Base-by-base conservation (phyloP, 345 rosid genomes). In the Cardamine occulta region DNA sequence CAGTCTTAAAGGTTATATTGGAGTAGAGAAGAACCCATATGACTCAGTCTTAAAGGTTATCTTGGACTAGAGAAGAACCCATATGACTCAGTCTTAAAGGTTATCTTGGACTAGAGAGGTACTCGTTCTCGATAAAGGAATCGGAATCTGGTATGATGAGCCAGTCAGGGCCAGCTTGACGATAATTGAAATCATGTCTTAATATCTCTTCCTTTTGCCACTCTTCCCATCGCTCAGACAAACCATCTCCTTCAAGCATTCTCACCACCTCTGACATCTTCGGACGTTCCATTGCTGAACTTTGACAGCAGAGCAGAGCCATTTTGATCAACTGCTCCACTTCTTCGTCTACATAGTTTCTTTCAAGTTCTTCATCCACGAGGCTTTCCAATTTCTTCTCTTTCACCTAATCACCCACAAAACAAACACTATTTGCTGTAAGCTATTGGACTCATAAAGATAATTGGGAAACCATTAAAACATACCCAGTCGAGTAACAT, bases 401-500 rank as follows among this genome's bases (percentile, higher is more conserved):
- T 68, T 93, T 91, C 70, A 91, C 97, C 96, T 93, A 86, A 55
- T 48, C 35, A 70, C 12, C 32, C 26, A 59, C 28, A 21, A 40
- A 52, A 63, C 10, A 66, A 1, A 24, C 40, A 60, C 11, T 39
- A 11, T 31, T 45, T n/a, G 14, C 12, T 44, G n/a, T 21, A 35
- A 1, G 52, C 21, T 19, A 63, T 13, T 3, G 60, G 4, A 74
- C 28, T 34, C 34, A n/a, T 2, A 10, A 34, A 15, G 13, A 37
- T 34, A 52, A 37, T 44, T 10, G 45, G n/a, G 49, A 28, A 62
- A 54, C 5, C 14, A 45, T 59, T 28, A 12, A 66, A 62, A 62
- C 84, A 45, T 90, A 93, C 97, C 97, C 97, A 93, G 80, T 91
- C 96, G 61, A 93, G 96, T 49, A 93, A 82, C 98, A 93, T 89